Evolutionary conservation across 306 rosid genomes (phyloP), one percentile per base, ranked within the genome.

Genomic region (Cucumis cinereus): DNA sequence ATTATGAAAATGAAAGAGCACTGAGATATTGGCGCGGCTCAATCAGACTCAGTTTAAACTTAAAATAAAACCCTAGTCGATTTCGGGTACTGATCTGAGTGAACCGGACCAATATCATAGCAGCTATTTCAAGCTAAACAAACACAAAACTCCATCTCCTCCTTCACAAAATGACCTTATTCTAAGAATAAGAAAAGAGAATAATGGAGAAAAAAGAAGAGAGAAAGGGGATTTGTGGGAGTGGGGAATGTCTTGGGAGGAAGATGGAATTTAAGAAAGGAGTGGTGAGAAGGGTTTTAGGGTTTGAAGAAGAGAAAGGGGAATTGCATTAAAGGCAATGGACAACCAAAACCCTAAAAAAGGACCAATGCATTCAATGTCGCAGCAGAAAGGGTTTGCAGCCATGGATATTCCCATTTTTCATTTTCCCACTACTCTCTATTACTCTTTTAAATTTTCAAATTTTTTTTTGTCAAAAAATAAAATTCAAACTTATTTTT

Each of bases 11-110:
- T 57, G 78, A 75, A 80, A 76, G 35, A 75, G 77, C 16, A 66
- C 73, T 47, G n/a, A 43, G 83, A 75, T 80, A 80, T 66, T 80
- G 83, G 72, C 83, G 36, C 79, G 83, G 83, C 83, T 80, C 83
- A 80, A 80, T 80, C 83, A 75, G 56, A 26, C 10, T 24, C 60
- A 78, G 4, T 30, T 30, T 30, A 30, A 30, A 30, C 35, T 30
- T 30, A 0, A 30, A 30, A 30, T 30, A 0, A 30, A 30, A 30
- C 35, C 5, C 35, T 5, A 3, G n/a, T 1, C 0, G 8, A 0
- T 24, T 28, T 15, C 1, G 4, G 56, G 19, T 72, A 72, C 13
- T 17, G 26, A 73, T 73, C 78, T 73, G 82, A 79, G 74, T 79
- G 82, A 79, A 60, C 82, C 73, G 78, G 73, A 55, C 78, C 82